phyloP scores from a whole-genome alignment of 2,329 filamentous ascomycete genomes.

The Didymella exigua region DNA sequence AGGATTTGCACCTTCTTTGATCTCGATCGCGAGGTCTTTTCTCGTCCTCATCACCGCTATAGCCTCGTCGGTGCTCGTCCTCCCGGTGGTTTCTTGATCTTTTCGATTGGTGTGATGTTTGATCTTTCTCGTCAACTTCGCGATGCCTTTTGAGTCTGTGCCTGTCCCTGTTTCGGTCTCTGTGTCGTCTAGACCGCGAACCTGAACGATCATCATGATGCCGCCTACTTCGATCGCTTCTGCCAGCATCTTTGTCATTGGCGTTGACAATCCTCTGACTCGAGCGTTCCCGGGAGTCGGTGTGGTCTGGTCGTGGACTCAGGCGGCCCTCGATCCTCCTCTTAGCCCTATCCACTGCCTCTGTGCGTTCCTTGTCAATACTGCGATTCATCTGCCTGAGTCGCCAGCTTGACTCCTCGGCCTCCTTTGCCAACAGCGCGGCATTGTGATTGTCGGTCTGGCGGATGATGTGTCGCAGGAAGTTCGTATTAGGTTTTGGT shows the following conservation, averaged over 20 bases:
- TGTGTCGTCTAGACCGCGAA: constrained; percentile 11
- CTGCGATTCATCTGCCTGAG: constrained; percentile 56
- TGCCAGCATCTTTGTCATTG: constrained; percentile 24
- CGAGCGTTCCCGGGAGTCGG: constrained; percentile 21
- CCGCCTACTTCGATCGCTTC: constrained; percentile 15
- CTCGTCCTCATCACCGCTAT: constrained; percentile 17
- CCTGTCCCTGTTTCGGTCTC: constrained; percentile 21
- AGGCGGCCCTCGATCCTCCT: constrained; percentile 30
- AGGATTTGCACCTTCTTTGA: constrained; percentile 23
- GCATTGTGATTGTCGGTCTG: constrained; percentile 90
- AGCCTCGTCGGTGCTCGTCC: constrained; percentile 2
- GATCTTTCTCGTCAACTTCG: constrained; percentile 21
- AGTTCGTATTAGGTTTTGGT: constrained; percentile 90
- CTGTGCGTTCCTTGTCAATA: constrained; percentile 19
- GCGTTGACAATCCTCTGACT: constrained; percentile 24
- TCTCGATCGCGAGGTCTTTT: constrained; percentile 14
- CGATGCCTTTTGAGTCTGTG: constrained; percentile 22
- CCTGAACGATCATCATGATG: constrained; percentile 6
- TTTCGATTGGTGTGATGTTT: constrained; percentile 20
- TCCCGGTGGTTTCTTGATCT: constrained; percentile 25
- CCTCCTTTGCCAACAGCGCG: constrained; percentile 81
- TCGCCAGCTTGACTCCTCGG: constrained; percentile 75
- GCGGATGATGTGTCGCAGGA: constrained; percentile 84
- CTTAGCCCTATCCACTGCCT: constrained; percentile 19
- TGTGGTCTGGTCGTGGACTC: constrained; percentile 24